Conservation (phyloP, 2,329 filamentous ascomycete genomes). For the Pseudogymnoascus sp. region DNA sequence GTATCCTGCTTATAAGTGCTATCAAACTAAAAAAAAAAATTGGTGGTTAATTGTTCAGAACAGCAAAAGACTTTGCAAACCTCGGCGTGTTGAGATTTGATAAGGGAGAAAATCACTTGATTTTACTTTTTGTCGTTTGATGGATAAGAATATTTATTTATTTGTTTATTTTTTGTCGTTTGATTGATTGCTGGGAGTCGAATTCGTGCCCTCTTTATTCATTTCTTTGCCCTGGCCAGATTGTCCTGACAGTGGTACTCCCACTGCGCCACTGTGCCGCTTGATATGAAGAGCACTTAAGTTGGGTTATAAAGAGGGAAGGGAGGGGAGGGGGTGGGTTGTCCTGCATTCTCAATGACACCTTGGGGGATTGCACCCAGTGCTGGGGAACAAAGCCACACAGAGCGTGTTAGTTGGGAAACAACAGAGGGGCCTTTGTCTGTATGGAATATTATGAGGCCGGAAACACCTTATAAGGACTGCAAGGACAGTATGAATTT, state of each 20-base stretch:
- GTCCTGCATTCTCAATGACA: background rate
- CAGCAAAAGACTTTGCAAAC: conserved; percentile 4
- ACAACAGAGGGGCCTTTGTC: background rate
- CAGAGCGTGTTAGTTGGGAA: background rate
- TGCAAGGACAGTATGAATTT: background rate
- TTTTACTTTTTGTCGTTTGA: conserved; percentile 1
- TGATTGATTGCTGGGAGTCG: background rate
- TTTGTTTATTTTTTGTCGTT: background rate
- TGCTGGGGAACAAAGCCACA: background rate
- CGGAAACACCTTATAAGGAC: background rate
- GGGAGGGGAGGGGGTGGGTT: background rate
- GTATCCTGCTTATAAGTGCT: background rate
- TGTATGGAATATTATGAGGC: background rate
- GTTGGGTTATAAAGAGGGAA: background rate
- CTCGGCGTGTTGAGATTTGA: background rate
- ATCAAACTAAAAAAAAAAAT: background rate
- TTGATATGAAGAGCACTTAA: background rate
- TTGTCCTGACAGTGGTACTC: conserved; percentile 7
- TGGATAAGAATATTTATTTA: background rate
- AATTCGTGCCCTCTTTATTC: background rate
- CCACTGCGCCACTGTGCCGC: conserved; percentile 8
- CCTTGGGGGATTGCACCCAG: background rate
- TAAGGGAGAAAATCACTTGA: conserved; percentile 1
- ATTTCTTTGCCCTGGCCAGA: conserved; percentile 4
- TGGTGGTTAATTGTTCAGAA: background rate